Evolutionary conservation across 2,329 filamentous ascomycete species (phyloP), one percentile per base, ranked within the genome.

Genomic region (Aspergillus fumigatus): DNA sequence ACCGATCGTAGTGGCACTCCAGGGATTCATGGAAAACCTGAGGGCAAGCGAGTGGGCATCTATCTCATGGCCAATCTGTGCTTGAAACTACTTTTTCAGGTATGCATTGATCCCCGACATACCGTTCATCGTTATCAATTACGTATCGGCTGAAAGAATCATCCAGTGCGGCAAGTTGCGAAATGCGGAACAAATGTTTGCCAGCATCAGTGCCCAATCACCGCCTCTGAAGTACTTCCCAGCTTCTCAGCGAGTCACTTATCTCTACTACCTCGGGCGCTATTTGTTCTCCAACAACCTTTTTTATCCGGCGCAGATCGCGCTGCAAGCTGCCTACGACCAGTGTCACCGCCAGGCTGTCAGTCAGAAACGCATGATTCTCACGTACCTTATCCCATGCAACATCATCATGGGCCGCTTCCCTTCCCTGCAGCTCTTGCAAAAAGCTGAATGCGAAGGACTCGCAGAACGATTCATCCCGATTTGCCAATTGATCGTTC

Each of bases 11-110:
- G 84, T 1, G 86, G 86, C 19, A 85, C 83, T 26, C 80, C 84
- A 11, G 77, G 78, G 14, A 79, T 80, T 0, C 73, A 82, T 26
- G 85, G 84, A 21, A 84, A 80, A 58, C 90, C 91, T 0, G 88
- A 92, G 65, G 91, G 92, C 54, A 95, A 92, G 70, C 91, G 93
- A 68, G 77, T 88, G 10, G 92, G 90, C 47, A 92, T 97, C 60
- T 97, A 97, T 75, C 86, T 90, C 57, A 92, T 96, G 75, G 92
- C 92, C 58, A 97, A 97, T 69, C 82, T 96, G 25, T 94, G 92
- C 40, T 77, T 97, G 50, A 93, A 92, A 72, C 84, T 97, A 3
- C 81, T 97, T 7, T 95, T 96, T 68, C 89, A 91, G 63, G 87
- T 88, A 78, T 48, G 80, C 70, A n/a, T 7, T 38, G 5, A 10